phyloP scores from a whole-genome alignment of 495 filamentous ascomycete genomes.

The Staphylotrichum longicolle region DNA sequence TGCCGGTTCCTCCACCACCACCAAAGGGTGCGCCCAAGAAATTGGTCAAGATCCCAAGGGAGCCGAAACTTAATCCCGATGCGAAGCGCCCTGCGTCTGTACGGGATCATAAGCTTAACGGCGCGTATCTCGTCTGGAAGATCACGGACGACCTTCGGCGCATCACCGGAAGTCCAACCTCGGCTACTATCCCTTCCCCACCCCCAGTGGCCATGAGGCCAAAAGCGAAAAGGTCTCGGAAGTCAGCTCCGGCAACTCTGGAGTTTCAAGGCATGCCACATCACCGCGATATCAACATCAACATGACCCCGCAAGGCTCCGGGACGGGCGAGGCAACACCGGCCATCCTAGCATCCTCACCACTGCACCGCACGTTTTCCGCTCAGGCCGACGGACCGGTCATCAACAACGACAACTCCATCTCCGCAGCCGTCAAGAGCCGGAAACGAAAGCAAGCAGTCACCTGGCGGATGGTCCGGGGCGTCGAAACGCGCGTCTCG shows the following conservation, averaged over 20 bases:
- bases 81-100: constrained; percentile 36
- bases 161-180: constrained; percentile 19
- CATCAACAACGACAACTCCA: constrained; percentile 29
- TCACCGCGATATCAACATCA: too few relatives aligned
- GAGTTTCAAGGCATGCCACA: not conserved
- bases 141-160: constrained; percentile 30
- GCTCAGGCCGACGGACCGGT: not conserved
- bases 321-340: not conserved
- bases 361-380: not conserved
- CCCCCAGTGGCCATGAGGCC: not conserved
- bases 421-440: constrained; percentile 40
- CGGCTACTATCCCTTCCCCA: too few relatives aligned
- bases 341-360: not conserved
- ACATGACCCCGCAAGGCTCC: too few relatives aligned
- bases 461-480: constrained; percentile 39
- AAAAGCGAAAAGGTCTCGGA: constrained; percentile 33
- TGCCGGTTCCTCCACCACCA: constrained; percentile 11
- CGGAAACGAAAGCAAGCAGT: constrained; percentile 40
- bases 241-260: constrained; percentile 28
- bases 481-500: constrained; percentile 36
- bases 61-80: constrained; percentile 32
- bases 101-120: constrained; percentile 39
- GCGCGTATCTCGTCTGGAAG: constrained; percentile 36
- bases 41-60: constrained; percentile 7
- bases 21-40: not conserved